A percentile compares a stretch with the other conserved stretches of the same genome.
phyloP scores from a whole-genome alignment of 2,329 filamentous ascomycete species.

The Purpureocillium lavendulum region DNA sequence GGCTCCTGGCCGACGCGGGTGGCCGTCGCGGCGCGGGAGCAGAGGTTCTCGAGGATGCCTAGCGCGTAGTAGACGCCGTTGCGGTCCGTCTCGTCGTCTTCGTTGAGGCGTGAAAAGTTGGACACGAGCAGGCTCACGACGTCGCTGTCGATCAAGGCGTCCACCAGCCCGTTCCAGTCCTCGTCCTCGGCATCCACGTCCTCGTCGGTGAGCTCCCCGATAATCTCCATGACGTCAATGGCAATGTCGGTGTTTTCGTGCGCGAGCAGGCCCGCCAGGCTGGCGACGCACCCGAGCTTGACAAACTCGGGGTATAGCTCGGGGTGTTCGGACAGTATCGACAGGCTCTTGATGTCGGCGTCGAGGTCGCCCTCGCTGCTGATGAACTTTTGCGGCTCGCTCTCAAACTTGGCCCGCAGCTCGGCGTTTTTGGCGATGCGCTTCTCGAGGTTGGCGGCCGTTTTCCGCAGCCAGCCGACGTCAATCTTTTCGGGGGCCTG shows the following conservation, averaged over 20 bases:
- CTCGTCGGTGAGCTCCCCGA: constrained; percentile 87
- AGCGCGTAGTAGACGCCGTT: constrained; percentile 82
- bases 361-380: constrained; percentile 83
- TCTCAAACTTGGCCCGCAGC: constrained; percentile 75
- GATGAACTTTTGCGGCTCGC: constrained; percentile 76
- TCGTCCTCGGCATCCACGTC: constrained; percentile 74
- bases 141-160: constrained; percentile 58
- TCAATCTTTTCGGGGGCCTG: constrained; percentile 68
- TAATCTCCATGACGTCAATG: constrained; percentile 81
- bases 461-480: constrained; percentile 70
- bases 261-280: constrained; percentile 71
- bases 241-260: constrained; percentile 98
- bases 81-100: constrained; percentile 63
- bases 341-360: constrained; percentile 76
- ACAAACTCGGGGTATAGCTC: constrained; percentile 76
- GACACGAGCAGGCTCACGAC: constrained; percentile 65
- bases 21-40: constrained; percentile 59
- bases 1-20: constrained; percentile 65
- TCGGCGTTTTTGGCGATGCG: constrained; percentile 87
- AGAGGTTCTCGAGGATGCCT: constrained; percentile 75
- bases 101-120: constrained; percentile 73
- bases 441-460: constrained; percentile 78
- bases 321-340: constrained; percentile 79
- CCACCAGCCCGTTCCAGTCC: constrained; percentile 73
- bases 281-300: constrained; percentile 62